Evolutionary conservation across 495 filamentous ascomycete species (phyloP), one percentile per base, ranked within the genome.

Genomic region (Penicillium turbatum): DNA sequence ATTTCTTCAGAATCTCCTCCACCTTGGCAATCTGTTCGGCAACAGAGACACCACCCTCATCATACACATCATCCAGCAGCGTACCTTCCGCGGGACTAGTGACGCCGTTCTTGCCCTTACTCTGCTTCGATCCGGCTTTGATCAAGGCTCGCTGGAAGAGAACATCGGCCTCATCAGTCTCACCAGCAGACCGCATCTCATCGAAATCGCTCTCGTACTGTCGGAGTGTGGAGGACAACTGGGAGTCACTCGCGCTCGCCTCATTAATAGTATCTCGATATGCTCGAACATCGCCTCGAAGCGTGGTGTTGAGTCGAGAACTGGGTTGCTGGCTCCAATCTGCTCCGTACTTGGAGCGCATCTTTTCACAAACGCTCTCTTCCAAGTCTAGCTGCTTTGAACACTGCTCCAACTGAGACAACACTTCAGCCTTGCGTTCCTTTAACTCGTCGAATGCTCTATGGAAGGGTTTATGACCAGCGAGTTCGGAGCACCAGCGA

Each of bases 311-410:
- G 19, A 98, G 79, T 55, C 90, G 78, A 30, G 86, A 87, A 63
- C 91, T 96, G 19, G 95, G 95, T 61, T 97, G 93, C 66, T 98
- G 93, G 16, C 89, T 96, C 93, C 93, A 98, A 40, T 97, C 93
- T 10, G 76, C 80, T 29, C 93, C 92, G 66, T 97, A 97, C 69
- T 98, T 98, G 2, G 91, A 95, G 45, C 93, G 83, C 93, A 98
- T 98, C 76, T 96, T 97, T 71, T 98, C 93, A 67, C 93, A 98
- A 6, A 97, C 91, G 50, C 88, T 93, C 73, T 97, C 95, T 68
- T 98, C 93, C 82, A 92, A 85, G 60, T 97, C 93, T 9, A 98
- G 66, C 60, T 92, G 87, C 61, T 93, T 95, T 36, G 82, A 86
- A 62, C 88, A 89, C 53, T 79, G 79, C 56, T 95, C 90, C 48